Conservation (phyloP, 2,329 filamentous ascomycete genomes). For the Phialemoniopsis sp. region DNA sequence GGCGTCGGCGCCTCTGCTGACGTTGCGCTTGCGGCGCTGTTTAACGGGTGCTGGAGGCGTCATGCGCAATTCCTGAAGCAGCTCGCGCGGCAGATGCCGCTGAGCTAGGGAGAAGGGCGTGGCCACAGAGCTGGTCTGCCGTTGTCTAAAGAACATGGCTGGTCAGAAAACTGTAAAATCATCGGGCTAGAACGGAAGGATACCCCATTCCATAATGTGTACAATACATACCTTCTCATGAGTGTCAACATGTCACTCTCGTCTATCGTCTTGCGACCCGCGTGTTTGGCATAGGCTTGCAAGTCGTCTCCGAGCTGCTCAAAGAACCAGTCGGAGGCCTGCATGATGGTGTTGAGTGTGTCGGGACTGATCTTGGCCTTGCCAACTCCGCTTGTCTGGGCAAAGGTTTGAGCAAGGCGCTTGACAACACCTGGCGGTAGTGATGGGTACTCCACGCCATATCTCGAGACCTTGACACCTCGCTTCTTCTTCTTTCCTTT, state of each 20-base stretch:
- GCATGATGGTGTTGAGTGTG: slow-evolving; percentile 68
- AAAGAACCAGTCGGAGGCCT: slow-evolving; percentile 88
- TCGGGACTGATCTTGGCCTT: slow-evolving; percentile 71
- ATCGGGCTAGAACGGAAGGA: slow-evolving; percentile 15
- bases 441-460: slow-evolving; percentile 73
- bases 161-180: slow-evolving; percentile 1
- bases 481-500: slow-evolving; percentile 24
- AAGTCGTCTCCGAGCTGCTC: slow-evolving; percentile 82
- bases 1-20: slow-evolving; percentile 4
- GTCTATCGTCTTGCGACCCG: slow-evolving; percentile 78
- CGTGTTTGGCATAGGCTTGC: slow-evolving; percentile 75
- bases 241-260: slow-evolving; percentile 78
- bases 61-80: slow-evolving; percentile 80
- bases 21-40: slow-evolving; percentile 28
- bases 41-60: slow-evolving; percentile 48
- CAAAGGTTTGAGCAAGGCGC: slow-evolving; percentile 65
- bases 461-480: slow-evolving; percentile 57
- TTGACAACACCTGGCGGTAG: slow-evolving; percentile 73
- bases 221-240: slow-evolving; percentile 68
- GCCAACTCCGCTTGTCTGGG: slow-evolving; percentile 59
- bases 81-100: slow-evolving; percentile 74
- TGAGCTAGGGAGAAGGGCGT: slow-evolving; percentile 85
- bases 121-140: slow-evolving; percentile 65
- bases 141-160: slow-evolving; percentile 57
- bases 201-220: slow-evolving; percentile 6